Evolutionary conservation across 805 yeast genomes (phyloP), one percentile per base, ranked within the genome.

Genomic region (Novakomyces olei): DNA sequence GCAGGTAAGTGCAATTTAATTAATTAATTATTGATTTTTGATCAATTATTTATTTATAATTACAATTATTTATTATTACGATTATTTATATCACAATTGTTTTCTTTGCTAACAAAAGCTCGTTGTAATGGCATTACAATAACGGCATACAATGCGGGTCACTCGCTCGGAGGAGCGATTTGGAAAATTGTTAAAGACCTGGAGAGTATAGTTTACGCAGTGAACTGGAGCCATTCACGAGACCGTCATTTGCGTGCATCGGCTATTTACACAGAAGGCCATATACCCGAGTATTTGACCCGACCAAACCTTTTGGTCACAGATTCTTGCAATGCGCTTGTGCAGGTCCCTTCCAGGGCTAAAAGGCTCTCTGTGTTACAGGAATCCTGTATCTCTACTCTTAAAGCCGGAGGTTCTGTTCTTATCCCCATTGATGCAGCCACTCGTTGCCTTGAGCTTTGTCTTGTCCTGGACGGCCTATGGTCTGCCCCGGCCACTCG

Each of bases 221-320:
- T 88, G 2, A 69, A 76, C 29, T 88, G 96, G 96, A 85, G 83
- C 49, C 96, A 88, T 48, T 72, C 95, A 1, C 71, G 70, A 41
- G 96, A 85, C 46, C 65, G 78, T 0, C 81, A 81, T 42, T 54
- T 88, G 33, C 75, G 73, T 39, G 38, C 48, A 10, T 72, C 81
- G 19, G 76, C 88, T 3, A 61, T 77, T 14, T 47, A 72, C 26
- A 67, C 68, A 30, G 57, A 61, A 19, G 80, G 81, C 7, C 67
- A 80, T 1, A 54, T 69, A n/a, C 61, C 77, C 1, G 63, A 66
- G 26, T 48, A 51, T 18, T 56, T 83, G 7, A 25, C 14, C 23
- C 29, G 29, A 5, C 29, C 34, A 14, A 30, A 30, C 10, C 17
- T 20, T 6, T 4, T 23, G 6, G 17, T 22, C 8, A 30, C 29